Evolutionary conservation across 768 basidiomycete genomes (phyloP), one percentile per base, ranked within the genome.

Genomic region (Phlebiopsis gigantea): DNA sequence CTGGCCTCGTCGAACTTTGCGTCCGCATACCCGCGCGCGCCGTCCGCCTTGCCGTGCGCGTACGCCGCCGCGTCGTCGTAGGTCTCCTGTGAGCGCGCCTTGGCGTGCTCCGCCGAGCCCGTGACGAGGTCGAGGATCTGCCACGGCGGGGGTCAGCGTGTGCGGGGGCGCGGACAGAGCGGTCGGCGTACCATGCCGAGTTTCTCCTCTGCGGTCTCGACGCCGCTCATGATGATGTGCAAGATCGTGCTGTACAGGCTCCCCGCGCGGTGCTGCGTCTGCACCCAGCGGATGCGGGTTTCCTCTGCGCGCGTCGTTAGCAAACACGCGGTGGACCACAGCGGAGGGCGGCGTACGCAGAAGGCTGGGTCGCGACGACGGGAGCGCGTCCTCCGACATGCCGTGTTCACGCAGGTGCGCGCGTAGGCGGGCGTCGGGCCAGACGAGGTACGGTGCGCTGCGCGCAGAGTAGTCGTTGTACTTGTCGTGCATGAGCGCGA

Each of bases 341-440:
- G 3, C 17, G 22, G 49, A 51, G 25, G 55, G 41, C 25, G 39
- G 73, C 76, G 39, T 65, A 88, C 88, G 90, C 30, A 98, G 78
- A 19, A 97, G 80, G n/a, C 85, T 85, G 0, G 90, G 83, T 31
- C 93, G 82, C 2, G 65, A 68, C 1, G 77, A 80, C 0, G 88
- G 85, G 42, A 90, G 75, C 48, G 76, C 74, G n/a, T 77, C 77
- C 63, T 95, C 92, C 59, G 79, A 74, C 26, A 96, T 65, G 48
- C 87, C 88, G 61, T 82, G 80, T 65, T 89, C 83, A 44, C 93
- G 80, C 19, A 98, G 79, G 71, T 90, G 97, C 1, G 89, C 93
- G 46, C 94, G 86, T 25, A 98, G 83, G 29, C 95, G 81, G 2
- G 94, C 90, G 65, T 98, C 95, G 12, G 92, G 90, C 96, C 96